These are phyloP conservation scores for Chytriomyces confervae DNA, from an alignment of 192 early-diverging fungal species.

Conservation along the genomic window DNA sequence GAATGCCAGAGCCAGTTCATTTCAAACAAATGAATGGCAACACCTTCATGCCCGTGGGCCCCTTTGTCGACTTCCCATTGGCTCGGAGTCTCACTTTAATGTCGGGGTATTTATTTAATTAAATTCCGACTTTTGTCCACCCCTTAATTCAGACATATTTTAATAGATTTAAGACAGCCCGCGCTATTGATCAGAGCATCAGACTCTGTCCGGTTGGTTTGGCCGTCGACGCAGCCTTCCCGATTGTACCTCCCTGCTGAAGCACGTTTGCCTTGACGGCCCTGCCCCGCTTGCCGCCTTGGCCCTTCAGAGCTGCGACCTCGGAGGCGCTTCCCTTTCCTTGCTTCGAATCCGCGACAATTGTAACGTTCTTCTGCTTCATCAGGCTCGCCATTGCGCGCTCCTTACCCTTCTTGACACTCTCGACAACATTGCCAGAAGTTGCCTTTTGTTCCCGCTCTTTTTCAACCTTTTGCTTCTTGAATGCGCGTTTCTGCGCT, in stretches of 20 bases:
- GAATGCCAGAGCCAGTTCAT: too few relatives aligned
- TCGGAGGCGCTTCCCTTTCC: slow-evolving; percentile 42
- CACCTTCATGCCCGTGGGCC: too few relatives aligned
- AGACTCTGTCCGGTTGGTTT: slow-evolving; percentile 12
- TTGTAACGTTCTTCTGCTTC: slow-evolving; percentile 67
- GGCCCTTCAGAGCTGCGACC: slow-evolving; percentile 38
- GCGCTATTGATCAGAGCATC: slow-evolving; percentile 19
- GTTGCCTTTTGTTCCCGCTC: slow-evolving; percentile 44
- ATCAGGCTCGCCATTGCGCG: slow-evolving; percentile 68
- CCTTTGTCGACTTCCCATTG: too few relatives aligned
- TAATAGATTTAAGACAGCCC: too few relatives aligned
- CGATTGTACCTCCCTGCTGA: slow-evolving; percentile 51
- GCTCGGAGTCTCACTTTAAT: too few relatives aligned
- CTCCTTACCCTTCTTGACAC: slow-evolving; percentile 55
- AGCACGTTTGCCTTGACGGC: slow-evolving; percentile 48
- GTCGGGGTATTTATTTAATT: too few relatives aligned
- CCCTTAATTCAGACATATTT: too few relatives aligned
- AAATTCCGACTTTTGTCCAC: too few relatives aligned
- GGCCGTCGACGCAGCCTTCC: slow-evolving; percentile 34
- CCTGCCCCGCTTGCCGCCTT: slow-evolving; percentile 45
- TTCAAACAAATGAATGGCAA: too few relatives aligned
- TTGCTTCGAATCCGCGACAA: slow-evolving; percentile 54
- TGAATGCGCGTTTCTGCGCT: slow-evolving; percentile 70
- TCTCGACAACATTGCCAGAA: slow-evolving; percentile 56
- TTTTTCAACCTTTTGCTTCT: slow-evolving; percentile 60